Conservation (phyloP, 441 rosid genomes). For the Bocquillonia castaneifolia region DNA sequence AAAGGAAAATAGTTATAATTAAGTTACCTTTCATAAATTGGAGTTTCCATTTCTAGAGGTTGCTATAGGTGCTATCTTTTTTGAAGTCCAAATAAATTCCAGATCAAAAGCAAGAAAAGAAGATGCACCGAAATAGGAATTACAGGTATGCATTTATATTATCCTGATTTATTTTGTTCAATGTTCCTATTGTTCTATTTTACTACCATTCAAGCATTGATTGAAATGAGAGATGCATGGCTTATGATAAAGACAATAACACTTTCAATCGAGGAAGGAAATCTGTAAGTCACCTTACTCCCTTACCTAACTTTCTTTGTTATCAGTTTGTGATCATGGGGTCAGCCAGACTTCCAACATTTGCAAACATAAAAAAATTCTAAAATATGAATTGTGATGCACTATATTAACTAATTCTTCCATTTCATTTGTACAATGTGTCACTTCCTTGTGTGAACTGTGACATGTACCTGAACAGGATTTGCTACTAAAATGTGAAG, state of each 20-base stretch:
- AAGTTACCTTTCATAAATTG: not conserved
- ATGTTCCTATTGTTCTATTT: not conserved
- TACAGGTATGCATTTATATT: constrained; percentile 43
- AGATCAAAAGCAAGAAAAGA: constrained; percentile 87
- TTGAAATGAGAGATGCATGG: not conserved
- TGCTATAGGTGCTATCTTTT: constrained; percentile 65
- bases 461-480: no score
- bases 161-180: not conserved
- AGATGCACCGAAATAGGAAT: constrained; percentile 56
- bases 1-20: not conserved
- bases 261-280: not conserved
- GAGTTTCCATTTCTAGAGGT: constrained; percentile 34
- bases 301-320: not conserved
- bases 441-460: not conserved
- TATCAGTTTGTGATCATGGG: not conserved
- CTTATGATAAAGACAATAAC: not conserved
- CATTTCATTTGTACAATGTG: not conserved
- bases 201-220: not conserved
- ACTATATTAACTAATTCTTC: no score
- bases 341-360: not conserved
- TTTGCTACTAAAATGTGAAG: not conserved
- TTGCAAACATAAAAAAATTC: not conserved
- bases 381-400: no score
- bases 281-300: no score
- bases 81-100: constrained; percentile 84